Conservation (phyloP, 257 asterid genomes). For the Cordia subcordata region DNA sequence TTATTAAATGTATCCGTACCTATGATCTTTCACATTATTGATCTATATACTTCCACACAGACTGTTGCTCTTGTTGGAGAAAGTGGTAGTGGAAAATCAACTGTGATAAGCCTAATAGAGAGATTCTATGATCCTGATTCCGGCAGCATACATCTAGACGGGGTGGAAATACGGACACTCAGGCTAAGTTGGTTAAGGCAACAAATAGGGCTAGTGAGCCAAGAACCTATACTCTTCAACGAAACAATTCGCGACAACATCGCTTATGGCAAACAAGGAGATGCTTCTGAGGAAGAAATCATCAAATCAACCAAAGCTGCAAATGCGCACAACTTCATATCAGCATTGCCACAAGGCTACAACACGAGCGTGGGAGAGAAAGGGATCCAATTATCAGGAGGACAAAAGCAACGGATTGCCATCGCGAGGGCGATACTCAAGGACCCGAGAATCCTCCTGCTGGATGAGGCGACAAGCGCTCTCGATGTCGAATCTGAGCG, state of each 20-base stretch:
- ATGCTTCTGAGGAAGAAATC: conserved; percentile 56
- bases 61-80: conserved; percentile 83
- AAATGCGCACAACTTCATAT: conserved; percentile 64
- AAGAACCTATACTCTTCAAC: conserved; percentile 77
- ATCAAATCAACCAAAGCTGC: conserved; percentile 56
- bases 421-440: conserved; percentile 64
- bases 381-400: conserved; percentile 68
- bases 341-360: conserved; percentile 67
- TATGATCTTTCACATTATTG: not conserved
- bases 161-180: conserved; percentile 34
- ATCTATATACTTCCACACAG: conserved; percentile 20
- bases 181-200: conserved; percentile 71
- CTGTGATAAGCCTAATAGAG: conserved; percentile 60
- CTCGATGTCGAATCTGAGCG: conserved; percentile 69
- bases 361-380: conserved; percentile 66
- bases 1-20: too few relatives aligned
- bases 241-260: conserved; percentile 71
- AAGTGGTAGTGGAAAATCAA: conserved; percentile 81
- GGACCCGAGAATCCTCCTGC: conserved; percentile 55
- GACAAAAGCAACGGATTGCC: conserved; percentile 72
- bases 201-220: conserved; percentile 80
- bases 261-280: conserved; percentile 56
- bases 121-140: conserved; percentile 66
- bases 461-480: conserved; percentile 83
- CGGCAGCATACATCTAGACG: conserved; percentile 46